A percentile compares a stretch with the other conserved stretches of the same genome.
These are phyloP conservation scores for Rhizophagus prolifer DNA, from an alignment of 192 early-diverging fungal species.

Conservation along the genomic window DNA sequence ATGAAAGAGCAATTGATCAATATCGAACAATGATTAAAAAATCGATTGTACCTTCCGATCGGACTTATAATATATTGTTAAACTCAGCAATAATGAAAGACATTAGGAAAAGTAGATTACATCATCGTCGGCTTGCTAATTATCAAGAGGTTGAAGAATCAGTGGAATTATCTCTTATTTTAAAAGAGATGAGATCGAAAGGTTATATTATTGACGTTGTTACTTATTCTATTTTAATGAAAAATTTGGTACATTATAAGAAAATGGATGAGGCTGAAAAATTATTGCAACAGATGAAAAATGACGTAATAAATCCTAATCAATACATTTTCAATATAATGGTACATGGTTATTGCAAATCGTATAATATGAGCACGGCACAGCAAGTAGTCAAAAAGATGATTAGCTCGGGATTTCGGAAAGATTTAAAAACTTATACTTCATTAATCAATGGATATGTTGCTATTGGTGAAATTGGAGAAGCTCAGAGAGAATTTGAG, in stretches of 20 bases:
- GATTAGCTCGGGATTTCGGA: background rate
- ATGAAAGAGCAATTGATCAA: conserved; percentile 17
- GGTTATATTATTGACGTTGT: conserved; percentile 8
- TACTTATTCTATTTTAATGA: conserved; percentile 23
- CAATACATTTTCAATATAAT: conserved; percentile 22
- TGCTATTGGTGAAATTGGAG: background rate
- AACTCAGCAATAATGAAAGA: background rate
- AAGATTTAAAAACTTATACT: conserved; percentile 15
- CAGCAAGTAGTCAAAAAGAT: background rate
- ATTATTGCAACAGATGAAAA: conserved; percentile 6
- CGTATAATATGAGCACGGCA: conserved; percentile 8
- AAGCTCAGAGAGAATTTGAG: conserved; percentile 12
- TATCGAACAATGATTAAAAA: conserved; percentile 20
- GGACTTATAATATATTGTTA: conserved; percentile 22
- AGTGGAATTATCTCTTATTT: background rate
- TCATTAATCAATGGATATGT: conserved; percentile 28
- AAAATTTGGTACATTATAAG: conserved; percentile 8
- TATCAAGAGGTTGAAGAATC: background rate
- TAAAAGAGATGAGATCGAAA: conserved; percentile 11
- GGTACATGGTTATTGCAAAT: conserved; percentile 17
- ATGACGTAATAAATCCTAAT: conserved; percentile 5
- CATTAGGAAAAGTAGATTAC: background rate
- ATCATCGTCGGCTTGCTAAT: background rate
- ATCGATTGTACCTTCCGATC: conserved; percentile 10
- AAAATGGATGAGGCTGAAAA: conserved; percentile 23